Evolutionary conservation across 2,329 filamentous ascomycete genomes (phyloP).

Genomic region (Aspergillus chevalieri): DNA sequence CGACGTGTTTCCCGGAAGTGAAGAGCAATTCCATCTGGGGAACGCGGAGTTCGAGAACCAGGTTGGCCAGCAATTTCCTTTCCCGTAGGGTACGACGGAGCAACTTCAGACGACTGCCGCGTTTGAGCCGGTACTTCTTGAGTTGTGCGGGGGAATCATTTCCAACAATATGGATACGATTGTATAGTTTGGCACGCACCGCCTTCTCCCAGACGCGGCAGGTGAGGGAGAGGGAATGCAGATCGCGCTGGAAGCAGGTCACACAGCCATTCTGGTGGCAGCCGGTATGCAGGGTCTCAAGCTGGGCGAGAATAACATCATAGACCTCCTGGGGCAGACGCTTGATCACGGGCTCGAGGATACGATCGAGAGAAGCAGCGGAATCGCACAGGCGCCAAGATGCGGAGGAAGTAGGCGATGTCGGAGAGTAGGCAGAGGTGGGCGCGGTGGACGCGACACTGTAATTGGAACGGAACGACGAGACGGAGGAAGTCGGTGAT

Average conservation of each 20-base stretch:
- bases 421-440: constrained; percentile 30
- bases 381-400: constrained; percentile 32
- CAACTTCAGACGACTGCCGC: constrained; percentile 47
- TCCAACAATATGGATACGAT: constrained; percentile 43
- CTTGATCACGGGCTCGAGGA: constrained; percentile 34
- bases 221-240: constrained; percentile 49
- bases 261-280: constrained; percentile 41
- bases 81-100: constrained; percentile 51
- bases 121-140: constrained; percentile 45
- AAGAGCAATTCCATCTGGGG: constrained; percentile 42
- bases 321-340: constrained; percentile 50
- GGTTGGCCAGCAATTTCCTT: constrained; percentile 44
- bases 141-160: constrained; percentile 41
- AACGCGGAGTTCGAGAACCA: constrained; percentile 50
- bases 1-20: constrained; percentile 34
- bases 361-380: constrained; percentile 29
- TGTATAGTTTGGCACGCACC: constrained; percentile 47
- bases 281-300: constrained; percentile 42
- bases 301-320: constrained; percentile 48
- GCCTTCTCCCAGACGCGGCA: constrained; percentile 52
- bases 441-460: constrained; percentile 28
- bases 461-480: constrained; percentile 35
- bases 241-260: constrained; percentile 50
- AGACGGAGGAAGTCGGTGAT: constrained; percentile 29
- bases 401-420: constrained; percentile 26